Evolutionary conservation across 2,329 filamentous ascomycete species (phyloP), one percentile per base, ranked within the genome.

Genomic region (Shiraia bambusicola): DNA sequence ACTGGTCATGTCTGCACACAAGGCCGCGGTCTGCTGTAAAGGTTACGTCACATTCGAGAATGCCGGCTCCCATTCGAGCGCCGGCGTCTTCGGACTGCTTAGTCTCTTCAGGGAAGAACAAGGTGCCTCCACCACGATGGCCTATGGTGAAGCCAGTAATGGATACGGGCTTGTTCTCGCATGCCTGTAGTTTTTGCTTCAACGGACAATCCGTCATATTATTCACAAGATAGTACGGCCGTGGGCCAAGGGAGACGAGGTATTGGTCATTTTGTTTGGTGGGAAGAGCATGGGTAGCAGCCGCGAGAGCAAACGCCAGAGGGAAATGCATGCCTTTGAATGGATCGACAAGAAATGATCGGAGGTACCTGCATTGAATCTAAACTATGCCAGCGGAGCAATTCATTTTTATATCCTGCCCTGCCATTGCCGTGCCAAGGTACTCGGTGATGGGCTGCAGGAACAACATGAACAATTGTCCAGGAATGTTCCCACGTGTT

Each of bases 1-100:
- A 86, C 52, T 84, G 78, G 33, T 76, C 78, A 68, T 86, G 83
- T 34, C 83, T 78, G 69, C 83, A 86, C 31, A 86, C 82, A n/a
- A 86, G 77, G 59, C 81, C 68, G 22, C 75, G 74, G 64, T 86
- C 83, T 50, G 72, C 76, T 44, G 83, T 86, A 68, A 86, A 86
- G 26, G 79, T 74, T 12, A 84, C 82, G 61, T 86, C 83, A 65
- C 83, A 86, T 67, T 86, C 83, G 37, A 83, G 75, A 30, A 85
- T 73, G 29, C 82, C 83, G 4, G 82, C 79, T 22, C 83, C 83
- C 82, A 84, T 84, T 14, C 82, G 74, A n/a, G 78, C 76, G 28
- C 82, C 83, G 0, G 83, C 82, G 37, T 80, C 64, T 56, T 78
- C 75, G 4, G 79, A 79, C 64, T 84, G 73, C 32, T 71, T 62